A percentile compares a stretch with the other conserved stretches of the same genome.
These are phyloP conservation scores for Scleromitrula shiraiana DNA, from an alignment of 2,329 filamentous ascomycete species.

Conservation along the genomic window DNA sequence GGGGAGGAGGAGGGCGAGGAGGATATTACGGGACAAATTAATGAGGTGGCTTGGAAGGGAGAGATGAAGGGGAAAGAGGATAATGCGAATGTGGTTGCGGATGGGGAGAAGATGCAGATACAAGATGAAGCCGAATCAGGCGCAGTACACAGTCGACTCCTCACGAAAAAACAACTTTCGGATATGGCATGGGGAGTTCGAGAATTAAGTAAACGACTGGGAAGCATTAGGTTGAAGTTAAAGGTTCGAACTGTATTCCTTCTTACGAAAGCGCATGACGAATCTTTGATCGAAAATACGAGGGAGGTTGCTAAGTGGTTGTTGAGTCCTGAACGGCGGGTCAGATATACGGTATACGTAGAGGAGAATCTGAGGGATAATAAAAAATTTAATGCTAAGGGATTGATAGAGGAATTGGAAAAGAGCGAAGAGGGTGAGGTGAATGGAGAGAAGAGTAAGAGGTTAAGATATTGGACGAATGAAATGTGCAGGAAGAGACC, in stretches of 20 bases:
- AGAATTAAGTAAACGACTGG: conserved; percentile 78
- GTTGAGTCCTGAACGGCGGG: conserved; percentile 58
- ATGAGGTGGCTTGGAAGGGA: conserved; percentile 49
- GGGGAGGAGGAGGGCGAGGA: background rate
- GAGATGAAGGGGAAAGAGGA: conserved; percentile 10
- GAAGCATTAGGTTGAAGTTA: conserved; percentile 74
- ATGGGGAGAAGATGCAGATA: conserved; percentile 12
- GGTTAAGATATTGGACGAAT: conserved; percentile 77
- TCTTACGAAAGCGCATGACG: conserved; percentile 86
- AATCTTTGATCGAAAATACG: conserved; percentile 68
- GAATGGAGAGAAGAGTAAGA: conserved; percentile 26
- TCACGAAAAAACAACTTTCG: conserved; percentile 89
- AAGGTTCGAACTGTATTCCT: conserved; percentile 79
- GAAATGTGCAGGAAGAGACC: conserved; percentile 69
- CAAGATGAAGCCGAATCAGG: conserved; percentile 13
- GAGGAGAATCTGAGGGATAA: conserved; percentile 67
- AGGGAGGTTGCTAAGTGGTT: conserved; percentile 75
- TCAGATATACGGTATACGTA: conserved; percentile 71
- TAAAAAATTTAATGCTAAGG: conserved; percentile 64
- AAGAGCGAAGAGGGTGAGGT: conserved; percentile 34
- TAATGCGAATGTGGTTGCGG: background rate
- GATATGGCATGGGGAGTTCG: conserved; percentile 97
- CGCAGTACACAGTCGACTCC: conserved; percentile 53
- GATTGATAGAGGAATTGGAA: conserved; percentile 56
- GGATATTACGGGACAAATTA: conserved; percentile 39